phyloP scores from a whole-genome alignment of 2,329 filamentous ascomycete genomes.

The Penicillium aurantiogriseum region DNA sequence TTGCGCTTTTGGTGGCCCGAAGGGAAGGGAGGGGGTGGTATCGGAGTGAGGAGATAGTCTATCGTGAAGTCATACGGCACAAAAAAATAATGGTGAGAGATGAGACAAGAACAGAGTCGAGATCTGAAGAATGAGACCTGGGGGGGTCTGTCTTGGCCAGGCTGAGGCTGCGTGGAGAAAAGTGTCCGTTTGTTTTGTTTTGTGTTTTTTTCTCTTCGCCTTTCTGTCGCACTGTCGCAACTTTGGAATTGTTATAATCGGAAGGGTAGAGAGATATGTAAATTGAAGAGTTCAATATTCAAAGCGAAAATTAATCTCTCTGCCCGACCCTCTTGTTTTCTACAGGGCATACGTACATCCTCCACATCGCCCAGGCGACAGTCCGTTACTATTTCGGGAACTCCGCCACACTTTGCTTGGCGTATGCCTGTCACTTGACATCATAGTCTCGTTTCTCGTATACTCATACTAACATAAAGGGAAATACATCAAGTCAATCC shows the following conservation, averaged over 20 bases:
- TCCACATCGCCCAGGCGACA: slow-evolving; percentile 25
- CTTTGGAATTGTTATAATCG: not conserved
- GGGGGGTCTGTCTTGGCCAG: not conserved
- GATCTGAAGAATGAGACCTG: not conserved
- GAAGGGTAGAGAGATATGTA: not conserved
- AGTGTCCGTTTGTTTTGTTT: slow-evolving; percentile 5
- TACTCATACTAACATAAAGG: not conserved
- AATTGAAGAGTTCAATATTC: not conserved
- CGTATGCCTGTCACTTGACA: not conserved
- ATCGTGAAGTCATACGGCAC: slow-evolving; percentile 8
- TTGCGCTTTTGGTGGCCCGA: slow-evolving; percentile 14
- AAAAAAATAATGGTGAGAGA: not conserved
- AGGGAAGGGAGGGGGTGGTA: slow-evolving; percentile 1
- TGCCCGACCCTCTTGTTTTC: not conserved
- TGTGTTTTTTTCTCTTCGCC: not conserved
- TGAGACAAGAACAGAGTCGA: not conserved
- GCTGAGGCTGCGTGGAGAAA: slow-evolving; percentile 1
- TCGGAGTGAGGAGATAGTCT: not conserved
- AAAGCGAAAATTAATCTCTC: not conserved
- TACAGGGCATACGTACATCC: not conserved
- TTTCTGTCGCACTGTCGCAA: not conserved
- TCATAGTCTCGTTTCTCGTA: slow-evolving; percentile 14
- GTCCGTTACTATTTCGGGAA: slow-evolving; percentile 25
- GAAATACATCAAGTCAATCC: slow-evolving; percentile 26
- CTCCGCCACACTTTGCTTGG: slow-evolving; percentile 20